Evolutionary conservation across 495 filamentous ascomycete species (phyloP).

Genomic region (Halenospora varia): DNA sequence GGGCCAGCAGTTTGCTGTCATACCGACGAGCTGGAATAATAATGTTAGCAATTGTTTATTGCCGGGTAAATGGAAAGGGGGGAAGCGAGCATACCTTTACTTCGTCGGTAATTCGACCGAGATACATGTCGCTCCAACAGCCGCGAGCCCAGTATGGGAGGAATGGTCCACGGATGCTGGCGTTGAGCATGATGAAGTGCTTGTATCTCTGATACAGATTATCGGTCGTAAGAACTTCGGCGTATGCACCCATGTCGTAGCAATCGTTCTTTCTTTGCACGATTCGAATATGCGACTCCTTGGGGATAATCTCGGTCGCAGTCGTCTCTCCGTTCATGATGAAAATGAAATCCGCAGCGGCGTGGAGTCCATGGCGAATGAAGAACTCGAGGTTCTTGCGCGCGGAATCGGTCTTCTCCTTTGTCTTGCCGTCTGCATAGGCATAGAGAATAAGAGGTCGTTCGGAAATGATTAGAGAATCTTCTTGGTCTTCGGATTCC

Average conservation of each 20-base stretch:
- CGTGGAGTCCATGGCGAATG: constrained; percentile 27
- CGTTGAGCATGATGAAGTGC: constrained; percentile 31
- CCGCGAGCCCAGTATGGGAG: constrained; percentile 22
- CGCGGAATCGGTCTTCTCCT: constrained; percentile 14
- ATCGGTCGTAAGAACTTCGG: constrained; percentile 26
- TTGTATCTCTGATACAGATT: constrained; percentile 23
- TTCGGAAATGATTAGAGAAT: background rate
- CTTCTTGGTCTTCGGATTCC: background rate
- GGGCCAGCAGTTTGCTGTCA: constrained; percentile 30
- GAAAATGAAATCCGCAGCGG: constrained; percentile 34
- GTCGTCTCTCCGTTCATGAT: constrained; percentile 31
- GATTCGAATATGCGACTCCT: constrained; percentile 25
- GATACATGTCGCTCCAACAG: constrained; percentile 32
- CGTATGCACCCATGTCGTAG: constrained; percentile 27
- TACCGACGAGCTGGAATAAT: constrained; percentile 28
- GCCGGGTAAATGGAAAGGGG: no score
- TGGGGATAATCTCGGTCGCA: constrained; percentile 15
- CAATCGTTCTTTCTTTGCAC: constrained; percentile 24
- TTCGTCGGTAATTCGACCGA: constrained; percentile 25
- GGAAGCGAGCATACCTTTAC: no score
- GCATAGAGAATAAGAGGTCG: constrained; percentile 20
- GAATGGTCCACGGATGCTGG: constrained; percentile 33
- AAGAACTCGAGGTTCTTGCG: constrained; percentile 32
- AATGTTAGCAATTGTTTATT: background rate
- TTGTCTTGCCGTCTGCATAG: constrained; percentile 25